These are phyloP conservation scores for Termitomyces heimii DNA, from an alignment of 768 basidiomycete genomes.

Conservation along the genomic window DNA sequence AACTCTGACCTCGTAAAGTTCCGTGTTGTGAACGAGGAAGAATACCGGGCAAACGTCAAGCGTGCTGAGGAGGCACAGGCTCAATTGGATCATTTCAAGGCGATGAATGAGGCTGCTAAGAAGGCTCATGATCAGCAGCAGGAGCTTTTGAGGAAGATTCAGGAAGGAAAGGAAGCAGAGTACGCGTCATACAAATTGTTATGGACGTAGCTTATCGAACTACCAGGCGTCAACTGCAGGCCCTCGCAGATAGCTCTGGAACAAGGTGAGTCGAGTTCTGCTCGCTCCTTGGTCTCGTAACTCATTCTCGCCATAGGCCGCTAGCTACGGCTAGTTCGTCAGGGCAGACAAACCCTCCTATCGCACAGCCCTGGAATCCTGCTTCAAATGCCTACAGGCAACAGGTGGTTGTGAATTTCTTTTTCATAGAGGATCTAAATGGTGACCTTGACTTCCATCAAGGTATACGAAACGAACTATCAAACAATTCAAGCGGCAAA, in stretches of 20 bases:
- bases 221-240: conserved; percentile 9
- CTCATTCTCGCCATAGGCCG: neutral
- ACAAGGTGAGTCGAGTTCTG: neutral
- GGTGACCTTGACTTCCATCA: neutral
- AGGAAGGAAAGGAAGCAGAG: conserved; percentile 15
- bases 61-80: conserved; percentile 27
- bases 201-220: neutral
- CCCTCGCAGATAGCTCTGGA: conserved; percentile 1
- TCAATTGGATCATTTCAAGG: conserved; percentile 21
- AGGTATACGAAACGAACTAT: neutral
- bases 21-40: conserved; percentile 19
- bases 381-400: neutral
- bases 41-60: conserved; percentile 23
- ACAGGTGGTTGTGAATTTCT: neutral
- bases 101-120: conserved; percentile 35
- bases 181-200: conserved; percentile 5
- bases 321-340: conserved; percentile 2
- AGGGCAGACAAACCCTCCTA: neutral
- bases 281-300: neutral
- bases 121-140: conserved; percentile 20
- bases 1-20: neutral
- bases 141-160: conserved; percentile 11
- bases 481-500: neutral
- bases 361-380: neutral
- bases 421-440: neutral